Evolutionary conservation across 148 eudicot species (phyloP).

Genomic region (Arctostaphylos glauca): DNA sequence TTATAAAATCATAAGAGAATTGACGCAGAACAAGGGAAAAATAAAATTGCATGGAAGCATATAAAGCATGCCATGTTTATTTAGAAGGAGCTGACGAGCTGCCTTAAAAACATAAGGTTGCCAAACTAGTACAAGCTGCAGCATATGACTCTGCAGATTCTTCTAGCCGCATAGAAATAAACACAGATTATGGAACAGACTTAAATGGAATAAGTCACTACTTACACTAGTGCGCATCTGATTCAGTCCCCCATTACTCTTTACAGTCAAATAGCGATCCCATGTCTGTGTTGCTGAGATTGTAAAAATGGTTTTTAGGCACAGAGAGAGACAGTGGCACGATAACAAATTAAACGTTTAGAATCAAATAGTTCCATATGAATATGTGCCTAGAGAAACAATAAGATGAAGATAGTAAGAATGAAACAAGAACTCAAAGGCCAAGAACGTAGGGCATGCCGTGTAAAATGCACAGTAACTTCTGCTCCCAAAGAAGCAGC

Average conservation of each 20-base stretch:
- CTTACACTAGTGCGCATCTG: conserved; percentile 98
- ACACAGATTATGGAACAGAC: background rate
- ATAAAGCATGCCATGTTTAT: background rate
- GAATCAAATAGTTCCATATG: background rate
- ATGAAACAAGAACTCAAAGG: background rate
- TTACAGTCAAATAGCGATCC: too few relatives aligned
- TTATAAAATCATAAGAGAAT: background rate
- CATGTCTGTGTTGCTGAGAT: too few relatives aligned
- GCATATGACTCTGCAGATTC: conserved; percentile 1
- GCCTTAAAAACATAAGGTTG: background rate
- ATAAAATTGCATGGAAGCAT: background rate
- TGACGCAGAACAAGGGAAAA: background rate
- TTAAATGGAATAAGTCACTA: conserved; percentile 16
- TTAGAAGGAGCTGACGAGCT: background rate
- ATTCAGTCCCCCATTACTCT: too few relatives aligned
- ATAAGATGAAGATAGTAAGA: background rate
- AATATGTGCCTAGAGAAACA: background rate
- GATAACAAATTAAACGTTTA: background rate
- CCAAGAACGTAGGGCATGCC: background rate
- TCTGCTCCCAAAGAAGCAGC: background rate
- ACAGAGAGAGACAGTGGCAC: conserved; percentile 14
- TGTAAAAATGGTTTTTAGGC: too few relatives aligned
- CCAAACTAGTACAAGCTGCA: background rate
- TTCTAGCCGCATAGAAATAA: conserved; percentile 14
- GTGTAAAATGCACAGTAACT: background rate